A percentile compares a stretch with the other conserved stretches of the same genome.
phyloP scores from a whole-genome alignment of 176 grass and related monocot species.

The Cocos nucifera region DNA sequence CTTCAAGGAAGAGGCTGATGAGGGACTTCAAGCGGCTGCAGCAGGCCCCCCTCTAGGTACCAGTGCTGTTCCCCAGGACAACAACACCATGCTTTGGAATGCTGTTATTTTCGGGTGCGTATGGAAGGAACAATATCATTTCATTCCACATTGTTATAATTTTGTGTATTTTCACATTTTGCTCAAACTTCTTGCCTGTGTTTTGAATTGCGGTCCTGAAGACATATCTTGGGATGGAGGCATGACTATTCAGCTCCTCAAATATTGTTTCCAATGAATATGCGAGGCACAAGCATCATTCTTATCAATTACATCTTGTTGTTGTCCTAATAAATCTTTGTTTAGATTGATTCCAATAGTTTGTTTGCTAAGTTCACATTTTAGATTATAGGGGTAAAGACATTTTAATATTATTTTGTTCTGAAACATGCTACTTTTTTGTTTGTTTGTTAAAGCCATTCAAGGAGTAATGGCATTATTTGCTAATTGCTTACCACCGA shows the following conservation, averaged over 20 bases:
- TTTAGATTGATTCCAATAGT: too few relatives aligned
- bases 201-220: conserved; percentile 40
- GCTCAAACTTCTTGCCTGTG: not conserved
- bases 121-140: not conserved
- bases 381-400: too few relatives aligned
- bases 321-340: not conserved
- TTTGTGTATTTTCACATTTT: not conserved
- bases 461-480: too few relatives aligned
- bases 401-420: too few relatives aligned
- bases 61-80: conserved; percentile 39
- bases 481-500: too few relatives aligned
- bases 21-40: conserved; percentile 46
- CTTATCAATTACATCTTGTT: not conserved
- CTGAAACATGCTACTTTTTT: too few relatives aligned
- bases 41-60: conserved; percentile 45
- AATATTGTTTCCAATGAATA: not conserved
- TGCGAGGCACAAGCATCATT: too few relatives aligned
- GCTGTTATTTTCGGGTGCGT: conserved; percentile 38
- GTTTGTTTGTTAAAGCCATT: too few relatives aligned
- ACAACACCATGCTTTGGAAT: conserved; percentile 47
- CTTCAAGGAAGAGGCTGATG: conserved; percentile 45
- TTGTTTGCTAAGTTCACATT: too few relatives aligned
- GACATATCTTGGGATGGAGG: conserved; percentile 51
- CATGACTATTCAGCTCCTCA: not conserved
- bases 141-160: conserved; percentile 2